Evolutionary conservation across 2,329 filamentous ascomycete genomes (phyloP).

Genomic region (Claviceps arundinis): DNA sequence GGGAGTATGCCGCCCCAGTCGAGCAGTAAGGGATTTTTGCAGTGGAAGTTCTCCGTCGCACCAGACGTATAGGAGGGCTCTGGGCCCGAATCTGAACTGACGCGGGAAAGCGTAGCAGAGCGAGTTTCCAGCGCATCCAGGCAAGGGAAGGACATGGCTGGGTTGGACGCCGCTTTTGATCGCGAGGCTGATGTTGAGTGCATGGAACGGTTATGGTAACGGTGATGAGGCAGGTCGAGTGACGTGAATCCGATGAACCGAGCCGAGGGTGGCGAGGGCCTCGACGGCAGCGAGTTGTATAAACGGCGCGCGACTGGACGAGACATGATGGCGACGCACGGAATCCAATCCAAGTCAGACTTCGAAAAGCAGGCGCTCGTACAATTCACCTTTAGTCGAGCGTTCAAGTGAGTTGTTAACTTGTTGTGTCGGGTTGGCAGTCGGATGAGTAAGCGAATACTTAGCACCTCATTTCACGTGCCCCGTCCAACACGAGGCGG

Average conservation of each 20-base stretch:
- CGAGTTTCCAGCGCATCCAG: slow-evolving; percentile 72
- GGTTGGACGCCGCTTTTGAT: slow-evolving; percentile 49
- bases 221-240: not conserved
- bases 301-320: slow-evolving; percentile 7
- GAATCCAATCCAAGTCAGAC: not conserved
- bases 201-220: not conserved
- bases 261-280: not conserved
- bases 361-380: not conserved
- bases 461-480: slow-evolving; percentile 15
- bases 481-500: not conserved
- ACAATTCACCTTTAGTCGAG: not conserved
- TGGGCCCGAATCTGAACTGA: slow-evolving; percentile 58
- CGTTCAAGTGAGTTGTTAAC: not conserved
- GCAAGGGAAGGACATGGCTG: slow-evolving; percentile 79
- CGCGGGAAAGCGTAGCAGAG: slow-evolving; percentile 49
- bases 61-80: slow-evolving; percentile 92
- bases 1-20: slow-evolving; percentile 93
- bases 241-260: slow-evolving; percentile 2
- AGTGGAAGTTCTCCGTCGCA: slow-evolving; percentile 66
- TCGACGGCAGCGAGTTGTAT: not conserved
- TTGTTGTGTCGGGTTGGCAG: not conserved
- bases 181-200: slow-evolving; percentile 11
- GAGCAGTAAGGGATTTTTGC: slow-evolving; percentile 59
- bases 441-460: slow-evolving; percentile 6
- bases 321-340: slow-evolving; percentile 5